A percentile compares a stretch with the other conserved stretches of the same genome.
Conservation (phyloP, 1,139 yeast genomes). For the Protomyces inundatus region DNA sequence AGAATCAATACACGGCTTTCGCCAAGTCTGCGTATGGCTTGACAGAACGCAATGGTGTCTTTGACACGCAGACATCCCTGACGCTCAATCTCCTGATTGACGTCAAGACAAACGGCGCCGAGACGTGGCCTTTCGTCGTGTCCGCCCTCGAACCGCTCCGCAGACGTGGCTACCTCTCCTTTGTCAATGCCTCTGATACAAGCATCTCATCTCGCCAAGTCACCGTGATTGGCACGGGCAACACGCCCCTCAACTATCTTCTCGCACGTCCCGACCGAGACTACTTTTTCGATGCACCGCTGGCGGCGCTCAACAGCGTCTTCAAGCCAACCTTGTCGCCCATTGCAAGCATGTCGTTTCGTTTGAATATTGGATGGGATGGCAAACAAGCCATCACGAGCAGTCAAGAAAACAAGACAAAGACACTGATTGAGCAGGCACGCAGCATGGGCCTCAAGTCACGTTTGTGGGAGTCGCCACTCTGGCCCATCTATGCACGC, state of each 20-base stretch:
- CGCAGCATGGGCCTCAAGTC: conserved; percentile 43
- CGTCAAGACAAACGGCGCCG: conserved; percentile 45
- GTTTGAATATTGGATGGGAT: conserved; percentile 27
- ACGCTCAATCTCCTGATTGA: conserved; percentile 49
- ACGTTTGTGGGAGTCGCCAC: conserved; percentile 52
- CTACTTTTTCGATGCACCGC: conserved; percentile 35
- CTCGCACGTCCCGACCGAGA: conserved; percentile 30
- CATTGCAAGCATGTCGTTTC: conserved; percentile 32
- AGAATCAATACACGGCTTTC: conserved; percentile 15
- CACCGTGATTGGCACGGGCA: conserved; percentile 41
- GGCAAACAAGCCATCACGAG: conserved; percentile 33
- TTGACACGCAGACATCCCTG: conserved; percentile 42
- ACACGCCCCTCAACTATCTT: conserved; percentile 32
- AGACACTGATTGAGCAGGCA: conserved; percentile 37
- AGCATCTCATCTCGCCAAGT: conserved; percentile 39
- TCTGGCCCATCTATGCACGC: conserved; percentile 44
- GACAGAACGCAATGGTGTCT: conserved; percentile 41
- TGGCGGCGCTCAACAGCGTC: conserved; percentile 28
- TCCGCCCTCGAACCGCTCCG: conserved; percentile 40
- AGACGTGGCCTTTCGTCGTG: conserved; percentile 40
- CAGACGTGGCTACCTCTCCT: conserved; percentile 42
- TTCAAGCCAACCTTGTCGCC: conserved; percentile 31
- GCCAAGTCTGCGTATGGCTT: not conserved
- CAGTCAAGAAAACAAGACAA: conserved; percentile 37
- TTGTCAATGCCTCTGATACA: conserved; percentile 36